phyloP scores from a whole-genome alignment of 1,284 basidiomycete genomes.

The Ustilago sp. region DNA sequence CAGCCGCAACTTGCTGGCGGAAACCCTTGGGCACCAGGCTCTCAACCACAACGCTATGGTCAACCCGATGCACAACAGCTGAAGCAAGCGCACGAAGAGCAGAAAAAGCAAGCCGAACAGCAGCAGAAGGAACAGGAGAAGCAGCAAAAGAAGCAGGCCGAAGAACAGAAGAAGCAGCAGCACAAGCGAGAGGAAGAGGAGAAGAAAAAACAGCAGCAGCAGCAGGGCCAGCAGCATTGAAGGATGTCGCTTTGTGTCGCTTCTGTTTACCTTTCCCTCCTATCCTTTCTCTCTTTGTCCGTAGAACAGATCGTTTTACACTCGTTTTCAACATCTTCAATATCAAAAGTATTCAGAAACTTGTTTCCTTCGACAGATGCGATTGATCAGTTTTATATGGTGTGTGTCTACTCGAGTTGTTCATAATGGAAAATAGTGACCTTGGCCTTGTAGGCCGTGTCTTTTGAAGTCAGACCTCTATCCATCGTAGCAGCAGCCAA shows the following conservation, averaged over 20 bases:
- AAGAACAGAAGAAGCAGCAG: slow-evolving; percentile 3
- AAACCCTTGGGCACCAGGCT: not conserved
- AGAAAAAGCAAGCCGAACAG: slow-evolving; percentile 4
- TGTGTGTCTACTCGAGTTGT: slow-evolving; percentile 39
- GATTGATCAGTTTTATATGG: too few species aligned
- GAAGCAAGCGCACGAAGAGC: not conserved
- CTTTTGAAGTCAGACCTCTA: slow-evolving; percentile 76
- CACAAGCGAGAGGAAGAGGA: slow-evolving; percentile 8
- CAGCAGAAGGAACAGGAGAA: slow-evolving; percentile 77
- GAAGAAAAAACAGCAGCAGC: slow-evolving; percentile 6
- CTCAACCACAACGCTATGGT: slow-evolving; percentile 2
- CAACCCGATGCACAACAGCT: not conserved
- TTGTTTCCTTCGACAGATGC: too few species aligned
- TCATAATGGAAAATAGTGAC: slow-evolving; percentile 84
- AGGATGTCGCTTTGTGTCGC: not conserved
- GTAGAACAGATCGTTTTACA: not conserved
- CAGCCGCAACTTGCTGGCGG: not conserved
- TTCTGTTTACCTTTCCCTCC: not conserved
- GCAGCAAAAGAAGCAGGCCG: slow-evolving; percentile 71
- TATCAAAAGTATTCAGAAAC: too few species aligned
- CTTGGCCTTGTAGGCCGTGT: slow-evolving; percentile 76
- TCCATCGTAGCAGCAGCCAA: slow-evolving; percentile 84
- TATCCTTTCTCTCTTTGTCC: not conserved
- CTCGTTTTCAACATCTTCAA: too few species aligned
- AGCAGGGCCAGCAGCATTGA: not conserved